A percentile compares a stretch with the other conserved stretches of the same genome.
Evolutionary conservation across 495 filamentous ascomycete genomes (phyloP).

Genomic region (Lasiosphaeris hirsuta): DNA sequence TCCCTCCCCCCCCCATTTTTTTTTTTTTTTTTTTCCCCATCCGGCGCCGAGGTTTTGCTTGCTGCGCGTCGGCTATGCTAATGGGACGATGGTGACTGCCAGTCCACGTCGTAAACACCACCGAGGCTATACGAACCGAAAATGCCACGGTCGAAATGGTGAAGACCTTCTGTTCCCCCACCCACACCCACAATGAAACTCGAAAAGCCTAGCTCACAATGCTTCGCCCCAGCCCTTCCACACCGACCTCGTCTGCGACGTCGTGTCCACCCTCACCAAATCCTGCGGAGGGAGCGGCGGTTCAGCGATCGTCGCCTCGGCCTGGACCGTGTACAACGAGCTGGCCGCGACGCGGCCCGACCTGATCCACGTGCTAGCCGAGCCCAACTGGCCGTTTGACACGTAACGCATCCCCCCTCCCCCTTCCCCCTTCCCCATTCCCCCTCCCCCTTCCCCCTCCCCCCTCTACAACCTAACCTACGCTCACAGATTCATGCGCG

Average conservation of each 20-base stretch:
- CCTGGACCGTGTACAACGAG: constrained; percentile 12
- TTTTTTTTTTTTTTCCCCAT: background rate
- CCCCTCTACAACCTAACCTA: no score
- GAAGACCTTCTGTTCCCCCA: no score
- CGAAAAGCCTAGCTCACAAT: no score
- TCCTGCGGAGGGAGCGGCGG: background rate
- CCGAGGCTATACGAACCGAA: background rate
- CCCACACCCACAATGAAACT: no score
- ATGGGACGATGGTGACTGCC: no score
- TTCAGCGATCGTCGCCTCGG: constrained; percentile 1
- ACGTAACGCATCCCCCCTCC: constrained; percentile 1
- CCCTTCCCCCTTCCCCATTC: no score
- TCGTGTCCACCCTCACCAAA: constrained; percentile 5
- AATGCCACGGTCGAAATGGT: background rate
- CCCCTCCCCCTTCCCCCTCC: no score
- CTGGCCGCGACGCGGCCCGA: constrained; percentile 6
- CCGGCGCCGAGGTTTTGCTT: constrained; percentile 2
- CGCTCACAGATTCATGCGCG: background rate
- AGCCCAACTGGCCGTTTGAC: constrained; percentile 9
- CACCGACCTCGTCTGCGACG: constrained; percentile 9
- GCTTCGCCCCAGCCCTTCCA: constrained; percentile 4
- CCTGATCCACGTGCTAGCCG: constrained; percentile 11
- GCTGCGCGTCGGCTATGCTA: no score
- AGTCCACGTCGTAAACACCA: no score
- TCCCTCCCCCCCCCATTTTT: background rate